Conservation (phyloP, 2,329 filamentous ascomycete genomes). For the Pseudogymnoascus sp. region DNA sequence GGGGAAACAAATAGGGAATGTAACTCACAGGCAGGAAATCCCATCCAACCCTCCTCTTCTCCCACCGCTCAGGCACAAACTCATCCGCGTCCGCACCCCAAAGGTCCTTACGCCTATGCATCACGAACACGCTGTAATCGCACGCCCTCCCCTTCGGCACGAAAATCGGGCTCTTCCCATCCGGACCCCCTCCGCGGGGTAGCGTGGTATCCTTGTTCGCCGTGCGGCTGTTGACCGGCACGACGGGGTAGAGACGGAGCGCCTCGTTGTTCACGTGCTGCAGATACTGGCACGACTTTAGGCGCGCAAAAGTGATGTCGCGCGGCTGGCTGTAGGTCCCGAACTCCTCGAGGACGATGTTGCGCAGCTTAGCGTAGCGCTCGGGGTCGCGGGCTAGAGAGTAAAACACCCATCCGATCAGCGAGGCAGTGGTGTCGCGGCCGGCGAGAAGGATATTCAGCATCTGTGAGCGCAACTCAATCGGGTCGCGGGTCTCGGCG, state of each 20-base stretch:
- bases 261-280: conserved; percentile 29
- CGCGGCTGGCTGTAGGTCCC: conserved; percentile 25
- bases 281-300: conserved; percentile 24
- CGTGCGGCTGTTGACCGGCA: conserved; percentile 43
- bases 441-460: conserved; percentile 48
- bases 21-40: conserved; percentile 29
- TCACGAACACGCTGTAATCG: conserved; percentile 25
- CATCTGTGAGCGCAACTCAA: conserved; percentile 41
- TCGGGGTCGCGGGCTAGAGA: conserved; percentile 33
- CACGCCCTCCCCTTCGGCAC: conserved; percentile 23
- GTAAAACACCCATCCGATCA: conserved; percentile 41
- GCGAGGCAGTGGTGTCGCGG: conserved; percentile 47
- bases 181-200: conserved; percentile 29
- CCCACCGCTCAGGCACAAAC: conserved; percentile 32
- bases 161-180: conserved; percentile 27
- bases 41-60: conserved; percentile 35
- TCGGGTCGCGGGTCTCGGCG: conserved; percentile 36
- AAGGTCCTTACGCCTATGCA: conserved; percentile 30
- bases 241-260: conserved; percentile 44
- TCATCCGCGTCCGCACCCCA: conserved; percentile 30
- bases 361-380: conserved; percentile 36
- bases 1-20: not conserved
- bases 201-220: conserved; percentile 37
- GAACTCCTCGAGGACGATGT: conserved; percentile 30
- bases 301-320: conserved; percentile 21